Conservation (phyloP, 805 yeast genomes). For the Cyberlindnera meyerae region DNA sequence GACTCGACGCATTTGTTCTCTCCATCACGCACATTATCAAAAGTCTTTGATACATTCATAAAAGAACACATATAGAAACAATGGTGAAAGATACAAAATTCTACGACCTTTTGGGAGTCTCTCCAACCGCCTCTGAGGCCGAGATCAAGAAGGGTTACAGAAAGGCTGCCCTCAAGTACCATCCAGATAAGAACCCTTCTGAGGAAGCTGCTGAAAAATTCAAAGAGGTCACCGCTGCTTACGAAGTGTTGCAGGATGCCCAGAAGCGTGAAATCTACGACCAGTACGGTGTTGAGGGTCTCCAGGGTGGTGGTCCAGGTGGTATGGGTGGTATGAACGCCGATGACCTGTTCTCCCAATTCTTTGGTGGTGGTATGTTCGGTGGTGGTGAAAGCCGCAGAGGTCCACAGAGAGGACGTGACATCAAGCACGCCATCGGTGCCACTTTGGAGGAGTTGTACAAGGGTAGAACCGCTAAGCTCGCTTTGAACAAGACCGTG, state of each 20-base stretch:
- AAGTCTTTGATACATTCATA: too few species aligned
- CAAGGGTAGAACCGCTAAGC: constrained; percentile 89
- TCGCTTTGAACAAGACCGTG: constrained; percentile 89
- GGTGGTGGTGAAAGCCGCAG: constrained; percentile 55
- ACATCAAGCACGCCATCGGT: constrained; percentile 80
- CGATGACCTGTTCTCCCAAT: constrained; percentile 73
- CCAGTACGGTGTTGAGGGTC: constrained; percentile 89
- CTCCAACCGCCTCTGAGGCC: constrained; percentile 60
- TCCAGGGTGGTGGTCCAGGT: constrained; percentile 71
- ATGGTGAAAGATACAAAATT: constrained; percentile 82
- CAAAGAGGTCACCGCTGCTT: constrained; percentile 83
- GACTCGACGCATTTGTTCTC: too few species aligned
- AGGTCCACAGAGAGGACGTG: constrained; percentile 87
- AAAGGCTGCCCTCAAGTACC: constrained; percentile 73
- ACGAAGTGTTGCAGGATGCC: constrained; percentile 81
- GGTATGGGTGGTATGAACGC: constrained; percentile 67
- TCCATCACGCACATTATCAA: too few species aligned
- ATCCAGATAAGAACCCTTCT: constrained; percentile 78
- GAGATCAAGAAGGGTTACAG: constrained; percentile 82
- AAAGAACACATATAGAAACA: constrained; percentile 16
- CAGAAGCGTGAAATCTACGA: constrained; percentile 89
- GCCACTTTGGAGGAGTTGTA: constrained; percentile 90
- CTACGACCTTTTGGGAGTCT: constrained; percentile 69
- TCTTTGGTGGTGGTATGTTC: constrained; percentile 64
- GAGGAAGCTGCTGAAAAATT: constrained; percentile 95